phyloP scores from a whole-genome alignment of 2,329 filamentous ascomycete genomes.

The Lachnellula arida region DNA sequence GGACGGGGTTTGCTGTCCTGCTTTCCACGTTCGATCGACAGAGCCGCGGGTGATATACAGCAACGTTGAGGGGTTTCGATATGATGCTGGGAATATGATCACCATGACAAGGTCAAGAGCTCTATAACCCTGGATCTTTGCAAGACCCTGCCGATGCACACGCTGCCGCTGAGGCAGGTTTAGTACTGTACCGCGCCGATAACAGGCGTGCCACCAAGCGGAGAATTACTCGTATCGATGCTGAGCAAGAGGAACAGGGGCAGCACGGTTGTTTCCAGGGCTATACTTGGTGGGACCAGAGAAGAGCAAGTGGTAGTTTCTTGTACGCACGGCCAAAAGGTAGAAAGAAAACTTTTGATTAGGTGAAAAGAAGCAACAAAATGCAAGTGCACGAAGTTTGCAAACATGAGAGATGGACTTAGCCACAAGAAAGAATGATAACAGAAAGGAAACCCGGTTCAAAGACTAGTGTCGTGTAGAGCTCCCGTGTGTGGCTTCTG shows the following conservation, averaged over 20 bases:
- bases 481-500: conserved; percentile 16
- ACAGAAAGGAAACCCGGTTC: conserved; percentile 22
- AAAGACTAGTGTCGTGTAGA: conserved; percentile 22
- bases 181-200: conserved; percentile 22
- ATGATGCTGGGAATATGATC: conserved; percentile 28
- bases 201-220: conserved; percentile 15
- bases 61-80: conserved; percentile 28
- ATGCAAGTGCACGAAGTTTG: conserved; percentile 15
- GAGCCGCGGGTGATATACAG: conserved; percentile 28
- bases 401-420: conserved; percentile 12
- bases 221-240: conserved; percentile 17
- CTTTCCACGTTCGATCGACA: conserved; percentile 30
- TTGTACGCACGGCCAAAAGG: conserved; percentile 16
- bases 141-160: conserved; percentile 17
- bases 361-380: conserved; percentile 4
- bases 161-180: conserved; percentile 10
- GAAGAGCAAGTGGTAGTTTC: conserved; percentile 7
- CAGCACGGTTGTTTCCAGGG: conserved; percentile 24
- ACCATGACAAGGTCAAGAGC: conserved; percentile 28
- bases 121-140: conserved; percentile 21
- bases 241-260: conserved; percentile 22
- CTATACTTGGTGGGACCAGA: conserved; percentile 16
- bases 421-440: conserved; percentile 23
- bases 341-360: conserved; percentile 1
- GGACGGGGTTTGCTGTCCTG: conserved; percentile 24